Conservation (phyloP, 2,329 filamentous ascomycete species). For the Penicillium sp. region DNA sequence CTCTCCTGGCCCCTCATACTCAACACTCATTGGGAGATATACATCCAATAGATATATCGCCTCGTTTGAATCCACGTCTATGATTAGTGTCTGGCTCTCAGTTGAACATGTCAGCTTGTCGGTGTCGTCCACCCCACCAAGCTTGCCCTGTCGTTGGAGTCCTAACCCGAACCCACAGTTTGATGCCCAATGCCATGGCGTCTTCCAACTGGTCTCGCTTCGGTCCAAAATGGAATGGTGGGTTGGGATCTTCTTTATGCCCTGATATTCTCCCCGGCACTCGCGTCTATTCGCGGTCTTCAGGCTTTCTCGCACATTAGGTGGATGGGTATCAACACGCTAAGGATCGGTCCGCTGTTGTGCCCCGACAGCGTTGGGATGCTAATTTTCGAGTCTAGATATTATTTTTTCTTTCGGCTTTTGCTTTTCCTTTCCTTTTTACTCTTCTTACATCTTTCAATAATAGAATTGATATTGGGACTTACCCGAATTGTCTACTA, state of each 20-base stretch:
- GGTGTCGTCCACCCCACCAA: slow-evolving; percentile 12
- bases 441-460: slow-evolving; percentile 3
- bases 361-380: slow-evolving; percentile 11
- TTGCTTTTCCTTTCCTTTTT: slow-evolving; percentile 10
- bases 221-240: slow-evolving; percentile 24
- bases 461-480: slow-evolving; percentile 24
- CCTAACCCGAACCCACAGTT: slow-evolving; percentile 21
- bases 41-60: neutral
- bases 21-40: slow-evolving; percentile 5
- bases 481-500: slow-evolving; percentile 31
- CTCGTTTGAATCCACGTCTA: neutral
- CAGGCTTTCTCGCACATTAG: slow-evolving; percentile 17
- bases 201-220: slow-evolving; percentile 23
- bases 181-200: slow-evolving; percentile 30
- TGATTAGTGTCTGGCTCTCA: slow-evolving; percentile 7
- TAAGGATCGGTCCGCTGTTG: slow-evolving; percentile 26
- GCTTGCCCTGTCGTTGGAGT: slow-evolving; percentile 14
- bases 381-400: slow-evolving; percentile 9
- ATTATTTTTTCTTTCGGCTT: slow-evolving; percentile 13
- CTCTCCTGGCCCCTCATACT: neutral
- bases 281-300: slow-evolving; percentile 4
- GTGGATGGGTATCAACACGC: slow-evolving; percentile 25
- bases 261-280: slow-evolving; percentile 2
- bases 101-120: slow-evolving; percentile 27
- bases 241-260: slow-evolving; percentile 11